These are phyloP conservation scores for Amanita rubescens DNA, from an alignment of 768 basidiomycete species.

Conservation along the genomic window DNA sequence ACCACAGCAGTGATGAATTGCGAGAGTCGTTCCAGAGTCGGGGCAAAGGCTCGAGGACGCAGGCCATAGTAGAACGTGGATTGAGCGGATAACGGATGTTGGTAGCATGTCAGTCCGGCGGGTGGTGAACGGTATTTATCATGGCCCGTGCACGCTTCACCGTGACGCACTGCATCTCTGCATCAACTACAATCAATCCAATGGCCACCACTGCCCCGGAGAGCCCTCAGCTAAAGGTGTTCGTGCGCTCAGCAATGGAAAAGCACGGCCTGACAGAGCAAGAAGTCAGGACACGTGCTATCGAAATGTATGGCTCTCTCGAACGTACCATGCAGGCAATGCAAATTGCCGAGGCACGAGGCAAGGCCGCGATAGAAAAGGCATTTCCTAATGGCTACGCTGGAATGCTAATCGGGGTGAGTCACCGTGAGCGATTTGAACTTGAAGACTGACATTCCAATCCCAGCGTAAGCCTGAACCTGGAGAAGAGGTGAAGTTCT, in stretches of 20 bases:
- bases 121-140: too few species aligned
- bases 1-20: too few species aligned
- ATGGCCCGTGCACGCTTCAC: neutral
- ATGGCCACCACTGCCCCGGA: constrained; percentile 1
- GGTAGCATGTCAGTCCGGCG: too few species aligned
- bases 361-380: constrained; percentile 9
- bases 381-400: constrained; percentile 6
- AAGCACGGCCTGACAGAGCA: constrained; percentile 5
- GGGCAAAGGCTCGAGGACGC: too few species aligned
- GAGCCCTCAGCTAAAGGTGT: constrained; percentile 6
- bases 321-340: constrained; percentile 8
- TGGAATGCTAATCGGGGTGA: constrained; percentile 10
- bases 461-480: constrained; percentile 8
- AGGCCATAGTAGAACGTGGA: too few species aligned
- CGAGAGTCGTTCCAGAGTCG: too few species aligned
- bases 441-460: constrained; percentile 5
- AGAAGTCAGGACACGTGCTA: constrained; percentile 9
- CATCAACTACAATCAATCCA: constrained; percentile 2
- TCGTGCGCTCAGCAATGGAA: constrained; percentile 8
- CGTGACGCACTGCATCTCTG: too few species aligned
- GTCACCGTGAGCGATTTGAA: constrained; percentile 5
- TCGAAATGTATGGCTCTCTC: constrained; percentile 5
- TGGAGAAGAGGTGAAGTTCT: constrained; percentile 12
- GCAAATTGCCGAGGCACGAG: constrained; percentile 7
- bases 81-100: too few species aligned